Evolutionary conservation across 1,284 basidiomycete species (phyloP), one percentile per base, ranked within the genome.

Genomic region (Puccinia polysora): DNA sequence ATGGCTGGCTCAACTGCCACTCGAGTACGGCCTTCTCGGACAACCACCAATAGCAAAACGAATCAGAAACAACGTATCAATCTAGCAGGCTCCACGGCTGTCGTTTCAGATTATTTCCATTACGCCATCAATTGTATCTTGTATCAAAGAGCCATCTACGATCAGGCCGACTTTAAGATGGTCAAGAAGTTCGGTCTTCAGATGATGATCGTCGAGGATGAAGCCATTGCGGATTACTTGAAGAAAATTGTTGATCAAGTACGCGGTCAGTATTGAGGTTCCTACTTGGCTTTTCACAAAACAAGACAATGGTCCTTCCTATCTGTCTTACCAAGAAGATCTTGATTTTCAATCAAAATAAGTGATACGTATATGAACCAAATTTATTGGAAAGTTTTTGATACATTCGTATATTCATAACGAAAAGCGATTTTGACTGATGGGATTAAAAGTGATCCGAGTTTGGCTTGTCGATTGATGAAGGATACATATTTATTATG

Each of bases 81-180:
- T 0, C 88, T 99, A 80, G 95, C 97, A 79, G 96, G 96, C 0
- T 96, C 91, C 0, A 92, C 91, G 0, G 86, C 88, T 55, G 85
- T 97, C n/a, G 94, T 98, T 70, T 95, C 92, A 43, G 96, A 99
- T 79, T 97, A 98, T 84, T 97, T 99, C 85, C 94, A 95, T 83
- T 98, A 92, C 81, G 89, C 90, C 25, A 91, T 94, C 75, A 95
- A 95, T 83, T 90, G 88, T 91, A 97, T 99, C 77, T 83, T 99
- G 56, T 98, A 96, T 81, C 95, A 98, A 81, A 86, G 96, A 34
- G 91, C 91, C 65, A 91, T 99, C 34, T 99, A 98, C 80, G 94
- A 96, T 0, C 88, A 91, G 0, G 95, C 98, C 80, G 96, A 99
- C 81, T 99, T 99, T 80, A 78, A 77, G 20, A 78, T 76, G 23